Percentiles rank a stretch among this genome's conserved stretches.
Conservation (phyloP, 1,284 basidiomycete genomes). For the Tausonia pullulans region DNA sequence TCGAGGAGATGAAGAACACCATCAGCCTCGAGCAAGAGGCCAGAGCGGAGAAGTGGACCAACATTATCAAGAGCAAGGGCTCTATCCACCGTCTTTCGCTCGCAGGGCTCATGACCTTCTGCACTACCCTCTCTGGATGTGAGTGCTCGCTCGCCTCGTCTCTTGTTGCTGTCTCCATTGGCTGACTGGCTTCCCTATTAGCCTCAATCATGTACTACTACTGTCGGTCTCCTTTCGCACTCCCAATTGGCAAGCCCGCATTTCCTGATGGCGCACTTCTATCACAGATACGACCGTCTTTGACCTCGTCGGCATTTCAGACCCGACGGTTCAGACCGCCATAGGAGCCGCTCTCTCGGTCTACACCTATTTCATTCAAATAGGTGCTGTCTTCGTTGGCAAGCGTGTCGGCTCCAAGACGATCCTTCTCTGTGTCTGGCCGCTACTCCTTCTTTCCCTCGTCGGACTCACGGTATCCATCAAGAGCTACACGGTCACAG, state of each 20-base stretch:
- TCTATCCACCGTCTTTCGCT: slow-evolving; percentile 31
- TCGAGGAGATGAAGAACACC: slow-evolving; percentile 63
- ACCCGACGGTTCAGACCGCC: slow-evolving; percentile 32
- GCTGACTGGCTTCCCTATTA: slow-evolving; percentile 3
- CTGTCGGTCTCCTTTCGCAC: slow-evolving; percentile 16
- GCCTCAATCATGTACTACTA: slow-evolving; percentile 36
- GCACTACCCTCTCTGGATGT: slow-evolving; percentile 26
- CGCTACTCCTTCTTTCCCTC: slow-evolving; percentile 27
- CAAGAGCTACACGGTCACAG: too few relatives aligned
- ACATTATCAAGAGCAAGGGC: slow-evolving; percentile 25
- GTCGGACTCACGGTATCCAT: slow-evolving; percentile 23
- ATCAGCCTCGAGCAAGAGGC: slow-evolving; percentile 50
- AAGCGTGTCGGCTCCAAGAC: slow-evolving; percentile 29
- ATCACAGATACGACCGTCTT: slow-evolving; percentile 29
- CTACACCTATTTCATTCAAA: slow-evolving; percentile 34
- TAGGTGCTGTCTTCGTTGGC: slow-evolving; percentile 27
- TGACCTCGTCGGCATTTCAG: slow-evolving; percentile 33
- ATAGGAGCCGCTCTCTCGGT: slow-evolving; percentile 34
- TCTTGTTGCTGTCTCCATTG: not conserved
- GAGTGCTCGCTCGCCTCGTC: slow-evolving; percentile 1
- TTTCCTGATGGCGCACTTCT: not conserved
- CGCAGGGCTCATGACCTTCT: slow-evolving; percentile 32
- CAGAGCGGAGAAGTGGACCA: slow-evolving; percentile 32
- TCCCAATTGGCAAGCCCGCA: not conserved
- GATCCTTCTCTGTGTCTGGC: slow-evolving; percentile 33